phyloP scores from a whole-genome alignment of 1,139 yeast species.

The Blastobotrys ciferrii region DNA sequence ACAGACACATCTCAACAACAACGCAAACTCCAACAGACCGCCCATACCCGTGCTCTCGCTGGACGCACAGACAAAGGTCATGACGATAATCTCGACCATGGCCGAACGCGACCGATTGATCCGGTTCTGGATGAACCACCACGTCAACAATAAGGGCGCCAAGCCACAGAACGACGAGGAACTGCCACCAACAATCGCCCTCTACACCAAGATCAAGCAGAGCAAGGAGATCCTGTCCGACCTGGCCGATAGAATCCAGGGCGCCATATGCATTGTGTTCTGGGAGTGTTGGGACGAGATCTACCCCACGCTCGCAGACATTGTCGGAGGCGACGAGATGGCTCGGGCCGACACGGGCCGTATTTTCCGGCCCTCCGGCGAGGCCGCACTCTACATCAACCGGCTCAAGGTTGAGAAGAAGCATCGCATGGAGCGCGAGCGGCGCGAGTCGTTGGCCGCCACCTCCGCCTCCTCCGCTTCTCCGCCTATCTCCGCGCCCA shows the following conservation, averaged over 20 bases:
- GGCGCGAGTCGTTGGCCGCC: slow-evolving; percentile 22
- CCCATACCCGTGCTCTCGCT: slow-evolving; percentile 23
- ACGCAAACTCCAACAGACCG: slow-evolving; percentile 11
- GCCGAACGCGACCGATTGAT: slow-evolving; percentile 29
- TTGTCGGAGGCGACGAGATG: slow-evolving; percentile 32
- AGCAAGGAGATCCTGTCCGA: slow-evolving; percentile 32
- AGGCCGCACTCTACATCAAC: slow-evolving; percentile 34
- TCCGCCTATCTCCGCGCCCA: slow-evolving; percentile 5
- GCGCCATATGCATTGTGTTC: slow-evolving; percentile 37
- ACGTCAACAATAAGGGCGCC: slow-evolving; percentile 19
- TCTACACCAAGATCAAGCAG: slow-evolving; percentile 31
- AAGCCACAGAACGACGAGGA: slow-evolving; percentile 12
- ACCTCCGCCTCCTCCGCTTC: slow-evolving; percentile 1
- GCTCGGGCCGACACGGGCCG: slow-evolving; percentile 32
- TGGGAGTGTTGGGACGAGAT: slow-evolving; percentile 39
- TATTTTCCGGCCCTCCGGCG: slow-evolving; percentile 35
- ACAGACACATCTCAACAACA: slow-evolving; percentile 16
- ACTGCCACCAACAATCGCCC: slow-evolving; percentile 25
- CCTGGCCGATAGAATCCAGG: slow-evolving; percentile 35
- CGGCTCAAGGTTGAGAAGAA: slow-evolving; percentile 26
- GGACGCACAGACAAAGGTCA: slow-evolving; percentile 27
- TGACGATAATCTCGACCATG: slow-evolving; percentile 25
- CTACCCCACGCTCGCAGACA: slow-evolving; percentile 32
- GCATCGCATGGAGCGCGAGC: slow-evolving; percentile 25
- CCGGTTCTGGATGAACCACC: slow-evolving; percentile 31